Base-by-base conservation (phyloP, 805 yeast species). In the Cyberlindnera xylosilytica region DNA sequence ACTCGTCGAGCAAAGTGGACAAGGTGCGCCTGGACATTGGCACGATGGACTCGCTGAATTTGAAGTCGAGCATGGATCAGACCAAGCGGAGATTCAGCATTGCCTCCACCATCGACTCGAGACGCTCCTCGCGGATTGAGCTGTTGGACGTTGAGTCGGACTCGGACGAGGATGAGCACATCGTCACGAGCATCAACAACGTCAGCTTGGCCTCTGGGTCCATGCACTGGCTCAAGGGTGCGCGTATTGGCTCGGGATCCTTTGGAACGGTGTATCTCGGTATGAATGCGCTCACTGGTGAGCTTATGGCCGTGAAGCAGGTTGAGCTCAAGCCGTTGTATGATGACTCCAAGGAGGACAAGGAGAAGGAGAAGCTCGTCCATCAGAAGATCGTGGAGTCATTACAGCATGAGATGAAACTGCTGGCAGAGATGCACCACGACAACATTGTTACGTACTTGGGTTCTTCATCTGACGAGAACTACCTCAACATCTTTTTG, bases 231-330 rank as follows among this genome's bases (percentile, higher is more conserved):
- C 73, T 89, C 34, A 85, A 85, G 54, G 99, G 99, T 36, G 87
- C 96, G 0, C 70, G 89, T 36, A 88, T 93, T 50, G 99, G 99
- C 0, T 82, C 91, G 9, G 99, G 99, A 3, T 83, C 95, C 46
- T 93, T 89, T 69, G 99, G 98, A 24, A 81, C 87, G 2, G 99
- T 93, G 2, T 90, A 84, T 49, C 67, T 93, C 28, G 99, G 97
- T 0, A 80, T 93, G 81, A 87, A 90, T 59, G 85, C 96, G 1
- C 64, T 83, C 26, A 89, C 96, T 0, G 99, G 99, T 33, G 98
- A 89, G 59, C 70, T 93, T 39, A 87, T 91, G 96, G 99, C 98
- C 1, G 97, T 93, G 16, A 93, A 93, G 58, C 97, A 90, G 61
- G 97, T 93, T 1, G 84, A 83, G 36, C 60, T 90, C 15, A 82